A percentile compares a stretch with the other conserved stretches of the same genome.
phyloP scores from a whole-genome alignment of 106 monocot species.

The Alisma plantagoaquatica region DNA sequence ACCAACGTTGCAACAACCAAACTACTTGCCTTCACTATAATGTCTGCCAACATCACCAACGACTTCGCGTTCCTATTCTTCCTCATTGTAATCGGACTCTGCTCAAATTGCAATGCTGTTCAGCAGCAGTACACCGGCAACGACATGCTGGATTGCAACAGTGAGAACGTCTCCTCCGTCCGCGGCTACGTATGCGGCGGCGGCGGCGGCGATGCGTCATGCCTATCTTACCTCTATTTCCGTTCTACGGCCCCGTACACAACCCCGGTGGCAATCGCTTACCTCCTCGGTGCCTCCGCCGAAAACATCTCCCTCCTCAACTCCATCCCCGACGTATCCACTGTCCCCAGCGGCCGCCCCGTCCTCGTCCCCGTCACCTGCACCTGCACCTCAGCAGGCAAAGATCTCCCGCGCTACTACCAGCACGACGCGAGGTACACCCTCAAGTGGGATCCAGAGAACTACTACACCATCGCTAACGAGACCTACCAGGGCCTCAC shows the following conservation, averaged over 20 bases:
- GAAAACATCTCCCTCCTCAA: slow-evolving; percentile 39
- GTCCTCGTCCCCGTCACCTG: slow-evolving; percentile 40
- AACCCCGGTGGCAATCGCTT: slow-evolving; percentile 45
- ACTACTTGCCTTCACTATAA: no score
- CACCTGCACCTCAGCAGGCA: slow-evolving; percentile 15
- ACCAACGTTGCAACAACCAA: no score
- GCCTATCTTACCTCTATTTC: slow-evolving; percentile 60
- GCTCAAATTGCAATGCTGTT: no score
- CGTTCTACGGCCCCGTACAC: slow-evolving; percentile 34
- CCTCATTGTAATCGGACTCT: no score
- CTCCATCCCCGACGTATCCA: slow-evolving; percentile 14
- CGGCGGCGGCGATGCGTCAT: slow-evolving; percentile 9
- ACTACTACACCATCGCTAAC: slow-evolving; percentile 55
- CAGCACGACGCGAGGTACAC: slow-evolving; percentile 55
- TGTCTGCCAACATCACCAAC: no score
- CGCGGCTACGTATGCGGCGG: slow-evolving; percentile 70
- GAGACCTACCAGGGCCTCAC: slow-evolving; percentile 71
- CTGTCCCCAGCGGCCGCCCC: slow-evolving; percentile 16
- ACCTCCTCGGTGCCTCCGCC: slow-evolving; percentile 35
- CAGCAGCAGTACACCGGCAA: slow-evolving; percentile 60
- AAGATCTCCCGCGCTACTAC: slow-evolving; percentile 21
- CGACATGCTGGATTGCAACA: slow-evolving; percentile 32
- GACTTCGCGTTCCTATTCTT: no score
- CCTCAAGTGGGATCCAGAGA: slow-evolving; percentile 22
- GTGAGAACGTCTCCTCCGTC: slow-evolving; percentile 31